A percentile compares a stretch with the other conserved stretches of the same genome.
phyloP scores from a whole-genome alignment of 2,329 filamentous ascomycete genomes.

The Colletotrichum trifolii region DNA sequence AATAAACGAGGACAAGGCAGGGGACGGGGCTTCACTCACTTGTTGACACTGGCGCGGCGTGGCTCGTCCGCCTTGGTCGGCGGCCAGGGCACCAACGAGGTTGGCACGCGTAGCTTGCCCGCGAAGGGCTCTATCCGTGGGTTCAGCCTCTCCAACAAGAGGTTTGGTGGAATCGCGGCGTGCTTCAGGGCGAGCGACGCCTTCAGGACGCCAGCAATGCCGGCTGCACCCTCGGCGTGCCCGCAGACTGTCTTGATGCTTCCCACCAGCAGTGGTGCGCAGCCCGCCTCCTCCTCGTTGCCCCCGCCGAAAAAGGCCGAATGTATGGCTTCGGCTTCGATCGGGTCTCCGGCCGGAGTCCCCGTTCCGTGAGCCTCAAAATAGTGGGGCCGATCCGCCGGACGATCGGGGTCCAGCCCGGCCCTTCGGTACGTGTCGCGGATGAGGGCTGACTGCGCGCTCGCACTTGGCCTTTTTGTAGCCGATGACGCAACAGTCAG shows the following conservation, averaged over 20 bases:
- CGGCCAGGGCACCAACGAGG: conserved; percentile 36
- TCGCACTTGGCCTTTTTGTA: conserved; percentile 41
- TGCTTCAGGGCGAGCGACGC: conserved; percentile 37
- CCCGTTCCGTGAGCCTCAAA: conserved; percentile 52
- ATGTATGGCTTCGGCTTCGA: conserved; percentile 48
- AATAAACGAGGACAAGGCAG: too few relatives aligned
- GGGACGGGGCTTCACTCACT: conserved; percentile 7
- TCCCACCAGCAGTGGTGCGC: conserved; percentile 32
- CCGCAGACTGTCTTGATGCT: conserved; percentile 45
- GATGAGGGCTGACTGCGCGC: conserved; percentile 44
- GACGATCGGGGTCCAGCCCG: conserved; percentile 27
- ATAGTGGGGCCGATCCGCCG: conserved; percentile 21
- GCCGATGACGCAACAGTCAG: too few relatives aligned
- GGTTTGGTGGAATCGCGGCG: conserved; percentile 43
- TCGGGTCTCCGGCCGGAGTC: conserved; percentile 46
- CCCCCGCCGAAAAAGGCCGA: conserved; percentile 30
- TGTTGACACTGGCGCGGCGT: conserved; percentile 40
- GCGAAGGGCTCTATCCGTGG: conserved; percentile 42
- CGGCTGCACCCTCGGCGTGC: conserved; percentile 42
- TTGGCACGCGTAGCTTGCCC: conserved; percentile 32
- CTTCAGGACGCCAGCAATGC: conserved; percentile 43
- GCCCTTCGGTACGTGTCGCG: conserved; percentile 40
- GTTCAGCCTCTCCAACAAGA: conserved; percentile 44
- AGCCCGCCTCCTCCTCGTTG: conserved; percentile 40
- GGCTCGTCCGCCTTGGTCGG: neutral